Conservation (phyloP, 192 early-diverging fungal genomes). For the Paraglomus brasilianum region DNA sequence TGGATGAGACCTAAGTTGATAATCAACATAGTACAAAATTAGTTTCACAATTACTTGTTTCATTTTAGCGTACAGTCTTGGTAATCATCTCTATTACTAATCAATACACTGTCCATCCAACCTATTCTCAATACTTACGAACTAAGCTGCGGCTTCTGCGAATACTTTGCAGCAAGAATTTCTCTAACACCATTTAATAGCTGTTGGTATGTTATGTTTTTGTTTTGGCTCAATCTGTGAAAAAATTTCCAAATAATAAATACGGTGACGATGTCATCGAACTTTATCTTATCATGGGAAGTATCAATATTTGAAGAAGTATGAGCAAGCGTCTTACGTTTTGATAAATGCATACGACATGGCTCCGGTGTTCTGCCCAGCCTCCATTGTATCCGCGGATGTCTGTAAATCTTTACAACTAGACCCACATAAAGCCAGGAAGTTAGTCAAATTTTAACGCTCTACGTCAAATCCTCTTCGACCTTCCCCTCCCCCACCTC, state of each 20-base stretch:
- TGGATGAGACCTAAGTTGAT: constrained; percentile 30
- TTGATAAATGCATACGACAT: constrained; percentile 75
- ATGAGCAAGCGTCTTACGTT: constrained; percentile 31
- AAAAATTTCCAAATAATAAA: constrained; percentile 33
- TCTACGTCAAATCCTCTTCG: neutral
- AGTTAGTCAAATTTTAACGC: neutral
- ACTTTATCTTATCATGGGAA: neutral
- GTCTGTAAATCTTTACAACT: constrained; percentile 81
- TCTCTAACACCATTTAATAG: constrained; percentile 66
- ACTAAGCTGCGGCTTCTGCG: constrained; percentile 79
- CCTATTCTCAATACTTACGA: constrained; percentile 31
- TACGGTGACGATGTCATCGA: neutral
- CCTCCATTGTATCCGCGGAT: constrained; percentile 74
- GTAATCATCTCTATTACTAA: too few species aligned
- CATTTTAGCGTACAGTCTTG: too few species aligned
- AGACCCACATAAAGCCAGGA: neutral
- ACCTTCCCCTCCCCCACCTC: neutral
- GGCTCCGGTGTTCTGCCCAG: constrained; percentile 63
- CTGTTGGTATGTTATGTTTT: constrained; percentile 64
- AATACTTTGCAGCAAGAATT: constrained; percentile 62
- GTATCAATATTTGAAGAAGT: neutral
- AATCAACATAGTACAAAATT: neutral
- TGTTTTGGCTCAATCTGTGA: constrained; percentile 53
- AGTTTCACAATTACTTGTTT: neutral
- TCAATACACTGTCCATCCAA: too few species aligned